Evolutionary conservation across 2,329 filamentous ascomycete species (phyloP).

Genomic region (Hypoxylon sp.): DNA sequence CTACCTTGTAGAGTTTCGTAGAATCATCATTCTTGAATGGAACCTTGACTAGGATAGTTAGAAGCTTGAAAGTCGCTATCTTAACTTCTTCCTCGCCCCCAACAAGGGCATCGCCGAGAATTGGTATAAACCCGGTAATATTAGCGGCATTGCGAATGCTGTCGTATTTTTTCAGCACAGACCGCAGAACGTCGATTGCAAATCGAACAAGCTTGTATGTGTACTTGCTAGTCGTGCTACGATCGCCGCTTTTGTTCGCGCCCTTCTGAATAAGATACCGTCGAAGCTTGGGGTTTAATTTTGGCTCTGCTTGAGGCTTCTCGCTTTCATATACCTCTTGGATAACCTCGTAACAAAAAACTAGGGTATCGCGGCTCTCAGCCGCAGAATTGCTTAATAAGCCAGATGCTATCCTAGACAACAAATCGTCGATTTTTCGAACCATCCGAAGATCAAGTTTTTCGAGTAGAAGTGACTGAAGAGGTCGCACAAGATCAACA

Average conservation of each 20-base stretch:
- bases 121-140: conserved; percentile 86
- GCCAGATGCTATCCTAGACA: conserved; percentile 86
- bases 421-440: conserved; percentile 90
- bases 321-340: conserved; percentile 83
- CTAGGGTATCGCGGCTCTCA: conserved; percentile 83
- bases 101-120: conserved; percentile 89
- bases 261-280: conserved; percentile 87
- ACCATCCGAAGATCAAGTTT: conserved; percentile 87
- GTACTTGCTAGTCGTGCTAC: conserved; percentile 81
- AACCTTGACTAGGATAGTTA: conserved; percentile 87
- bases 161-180: conserved; percentile 88
- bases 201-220: conserved; percentile 91
- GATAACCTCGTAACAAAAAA: conserved; percentile 96
- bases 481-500: conserved; percentile 81
- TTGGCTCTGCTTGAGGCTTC: conserved; percentile 66
- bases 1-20: conserved; percentile 77
- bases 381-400: conserved; percentile 85
- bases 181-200: conserved; percentile 86
- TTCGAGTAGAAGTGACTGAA: conserved; percentile 84
- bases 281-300: conserved; percentile 73
- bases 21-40: conserved; percentile 81
- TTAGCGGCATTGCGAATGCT: conserved; percentile 84
- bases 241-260: conserved; percentile 79
- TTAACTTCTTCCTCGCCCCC: conserved; percentile 93
- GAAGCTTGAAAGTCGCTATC: conserved; percentile 86